A percentile compares a stretch with the other conserved stretches of the same genome.
phyloP scores from a whole-genome alignment of 257 asterid genomes.

The Nicotiana tabacum region DNA sequence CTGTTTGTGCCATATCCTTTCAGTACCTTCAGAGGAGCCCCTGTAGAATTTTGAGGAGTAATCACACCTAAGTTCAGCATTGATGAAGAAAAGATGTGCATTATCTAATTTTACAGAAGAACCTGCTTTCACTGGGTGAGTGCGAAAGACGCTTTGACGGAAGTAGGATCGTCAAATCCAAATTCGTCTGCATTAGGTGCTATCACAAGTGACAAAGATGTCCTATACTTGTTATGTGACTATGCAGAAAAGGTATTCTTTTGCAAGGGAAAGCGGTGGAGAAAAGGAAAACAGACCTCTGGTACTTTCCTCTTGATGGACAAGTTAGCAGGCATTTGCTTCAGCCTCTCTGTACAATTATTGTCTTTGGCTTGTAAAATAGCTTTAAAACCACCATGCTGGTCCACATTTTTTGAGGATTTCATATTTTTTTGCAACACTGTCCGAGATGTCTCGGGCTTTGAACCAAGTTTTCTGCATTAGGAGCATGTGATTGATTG shows the following conservation, averaged over 20 bases:
- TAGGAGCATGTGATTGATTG: conserved; percentile 4
- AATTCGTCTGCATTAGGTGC: conserved; percentile 33
- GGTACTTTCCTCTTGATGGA: conserved; percentile 57
- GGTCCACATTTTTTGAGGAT: conserved; percentile 30
- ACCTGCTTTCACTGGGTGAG: conserved; percentile 53
- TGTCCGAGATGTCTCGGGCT: conserved; percentile 33
- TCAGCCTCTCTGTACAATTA: conserved; percentile 22
- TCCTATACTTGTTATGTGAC: background rate
- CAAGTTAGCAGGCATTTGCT: conserved; percentile 30
- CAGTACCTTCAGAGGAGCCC: conserved; percentile 35
- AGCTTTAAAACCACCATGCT: conserved; percentile 25
- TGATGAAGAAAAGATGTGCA: conserved; percentile 8
- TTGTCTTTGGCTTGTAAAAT: conserved; percentile 23
- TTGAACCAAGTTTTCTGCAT: conserved; percentile 39
- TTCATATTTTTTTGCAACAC: conserved; percentile 29
- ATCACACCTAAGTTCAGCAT: conserved; percentile 13
- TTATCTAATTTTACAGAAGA: background rate
- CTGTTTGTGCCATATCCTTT: conserved; percentile 37
- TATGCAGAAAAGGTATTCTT: background rate
- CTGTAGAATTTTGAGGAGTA: conserved; percentile 42
- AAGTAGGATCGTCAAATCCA: conserved; percentile 33
- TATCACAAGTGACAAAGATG: background rate
- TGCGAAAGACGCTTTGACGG: conserved; percentile 57
- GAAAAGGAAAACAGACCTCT: conserved; percentile 44
- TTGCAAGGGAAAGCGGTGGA: background rate